Percentiles rank a stretch among this genome's conserved stretches.
These are phyloP conservation scores for Coniochaeta pulveracea DNA, from an alignment of 2,329 filamentous ascomycete species.

Conservation along the genomic window DNA sequence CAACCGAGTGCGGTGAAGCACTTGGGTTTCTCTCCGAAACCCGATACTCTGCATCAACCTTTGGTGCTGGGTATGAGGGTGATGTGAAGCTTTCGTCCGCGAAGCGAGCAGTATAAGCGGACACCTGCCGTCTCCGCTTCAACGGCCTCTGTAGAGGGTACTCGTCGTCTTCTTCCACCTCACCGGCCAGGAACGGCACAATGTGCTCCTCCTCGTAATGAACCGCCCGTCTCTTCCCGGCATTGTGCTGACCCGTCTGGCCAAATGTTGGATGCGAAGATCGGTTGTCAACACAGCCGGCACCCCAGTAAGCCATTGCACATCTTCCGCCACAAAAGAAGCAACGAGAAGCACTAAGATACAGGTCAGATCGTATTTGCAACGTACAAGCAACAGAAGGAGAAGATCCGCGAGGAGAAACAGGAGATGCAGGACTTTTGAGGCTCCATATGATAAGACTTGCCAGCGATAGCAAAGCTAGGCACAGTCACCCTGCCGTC, in stretches of 20 bases:
- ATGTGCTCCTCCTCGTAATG: constrained; percentile 2
- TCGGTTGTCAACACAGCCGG: constrained; percentile 13
- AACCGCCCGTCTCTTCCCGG: not conserved
- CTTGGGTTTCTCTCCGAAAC: no score
- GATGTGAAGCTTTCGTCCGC: no score
- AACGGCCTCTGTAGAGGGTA: constrained; percentile 4
- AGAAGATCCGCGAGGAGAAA: not conserved
- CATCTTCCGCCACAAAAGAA: constrained; percentile 11
- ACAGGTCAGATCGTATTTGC: no score
- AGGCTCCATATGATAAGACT: no score
- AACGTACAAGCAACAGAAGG: no score
- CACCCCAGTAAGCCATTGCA: constrained; percentile 14
- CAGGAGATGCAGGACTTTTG: not conserved
- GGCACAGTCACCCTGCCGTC: no score
- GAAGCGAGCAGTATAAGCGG: no score
- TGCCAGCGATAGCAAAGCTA: no score
- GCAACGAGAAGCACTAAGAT: constrained; percentile 2
- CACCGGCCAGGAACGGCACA: no score
- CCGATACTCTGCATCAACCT: not conserved
- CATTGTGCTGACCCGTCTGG: not conserved
- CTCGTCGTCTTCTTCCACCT: constrained; percentile 3
- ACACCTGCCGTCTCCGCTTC: constrained; percentile 12
- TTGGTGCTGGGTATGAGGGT: constrained; percentile 6
- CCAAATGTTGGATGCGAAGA: constrained; percentile 8
- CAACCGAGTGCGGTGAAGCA: constrained; percentile 6